Percentiles rank a stretch among this genome's conserved stretches.
Conservation (phyloP, 2,329 filamentous ascomycete genomes). For the Sporothrix globosa region DNA sequence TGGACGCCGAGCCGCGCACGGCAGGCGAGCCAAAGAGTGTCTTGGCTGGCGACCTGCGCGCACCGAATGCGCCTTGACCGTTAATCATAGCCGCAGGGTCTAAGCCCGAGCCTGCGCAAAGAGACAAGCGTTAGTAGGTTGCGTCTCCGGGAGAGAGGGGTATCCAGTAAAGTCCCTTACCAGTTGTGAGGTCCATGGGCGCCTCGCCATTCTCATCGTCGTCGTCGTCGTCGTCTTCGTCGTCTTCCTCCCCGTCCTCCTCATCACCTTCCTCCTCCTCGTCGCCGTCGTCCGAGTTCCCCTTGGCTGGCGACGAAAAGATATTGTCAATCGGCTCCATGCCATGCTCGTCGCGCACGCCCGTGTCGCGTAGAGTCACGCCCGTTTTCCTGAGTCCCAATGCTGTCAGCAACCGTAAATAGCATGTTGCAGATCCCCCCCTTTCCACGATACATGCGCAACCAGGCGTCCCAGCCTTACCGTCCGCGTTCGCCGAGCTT, state of each 20-base stretch:
- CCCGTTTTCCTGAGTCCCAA: conserved; percentile 75
- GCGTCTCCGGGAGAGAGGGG: too few relatives aligned
- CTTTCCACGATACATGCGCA: not conserved
- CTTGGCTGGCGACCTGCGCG: conserved; percentile 65
- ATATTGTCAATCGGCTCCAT: conserved; percentile 85
- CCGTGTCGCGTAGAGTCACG: conserved; percentile 74
- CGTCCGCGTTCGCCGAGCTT: conserved; percentile 56
- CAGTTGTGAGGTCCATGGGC: conserved; percentile 56
- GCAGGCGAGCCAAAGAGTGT: conserved; percentile 64
- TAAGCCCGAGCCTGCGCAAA: conserved; percentile 53
- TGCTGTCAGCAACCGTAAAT: not conserved
- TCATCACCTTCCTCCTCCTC: conserved; percentile 42
- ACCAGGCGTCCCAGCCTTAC: conserved; percentile 42
- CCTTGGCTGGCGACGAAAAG: conserved; percentile 81
- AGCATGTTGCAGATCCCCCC: too few relatives aligned
- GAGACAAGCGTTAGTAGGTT: not conserved
- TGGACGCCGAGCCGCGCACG: conserved; percentile 44
- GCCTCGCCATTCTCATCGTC: conserved; percentile 42
- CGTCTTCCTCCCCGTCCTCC: conserved; percentile 42
- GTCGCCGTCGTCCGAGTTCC: conserved; percentile 39
- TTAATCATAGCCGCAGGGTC: conserved; percentile 58
- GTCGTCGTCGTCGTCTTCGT: conserved; percentile 36
- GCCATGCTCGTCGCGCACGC: conserved; percentile 85
- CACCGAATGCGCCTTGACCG: conserved; percentile 53
- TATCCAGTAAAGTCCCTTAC: conserved; percentile 34